A percentile compares a stretch with the other conserved stretches of the same genome.
phyloP scores from a whole-genome alignment of 2,329 filamentous ascomycete genomes.

The Diaporthe humulicola region DNA sequence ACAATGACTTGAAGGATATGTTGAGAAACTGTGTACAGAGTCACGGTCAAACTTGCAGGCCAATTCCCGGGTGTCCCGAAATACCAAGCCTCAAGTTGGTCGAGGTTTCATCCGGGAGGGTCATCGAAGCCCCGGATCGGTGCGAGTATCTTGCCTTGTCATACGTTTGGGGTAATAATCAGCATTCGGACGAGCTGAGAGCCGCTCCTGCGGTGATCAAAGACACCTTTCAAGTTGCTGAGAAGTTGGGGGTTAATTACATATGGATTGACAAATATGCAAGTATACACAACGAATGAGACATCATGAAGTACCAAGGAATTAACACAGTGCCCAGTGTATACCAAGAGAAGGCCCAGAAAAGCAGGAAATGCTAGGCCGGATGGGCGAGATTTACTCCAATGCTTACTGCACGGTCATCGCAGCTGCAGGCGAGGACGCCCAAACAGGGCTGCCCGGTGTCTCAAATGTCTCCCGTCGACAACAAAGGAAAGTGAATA shows the following conservation, averaged over 20 bases:
- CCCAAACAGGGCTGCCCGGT: not conserved
- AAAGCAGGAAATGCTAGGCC: not conserved
- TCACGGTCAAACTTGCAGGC: not conserved
- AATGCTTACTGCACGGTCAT: constrained; percentile 6
- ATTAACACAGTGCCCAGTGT: not conserved
- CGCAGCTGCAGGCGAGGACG: constrained; percentile 18
- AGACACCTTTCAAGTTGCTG: not conserved
- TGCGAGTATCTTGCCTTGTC: not conserved
- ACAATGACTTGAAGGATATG: not conserved
- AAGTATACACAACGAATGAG: not conserved
- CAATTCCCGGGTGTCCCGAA: not conserved
- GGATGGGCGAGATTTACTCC: not conserved
- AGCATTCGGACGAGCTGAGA: not conserved
- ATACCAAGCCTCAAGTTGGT: not conserved
- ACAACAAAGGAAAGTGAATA: not conserved
- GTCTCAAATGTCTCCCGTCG: not conserved
- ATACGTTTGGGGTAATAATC: not conserved
- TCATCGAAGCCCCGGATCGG: not conserved
- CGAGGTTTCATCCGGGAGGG: not conserved
- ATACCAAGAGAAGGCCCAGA: not conserved
- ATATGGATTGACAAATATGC: not conserved
- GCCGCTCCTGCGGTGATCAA: not conserved
- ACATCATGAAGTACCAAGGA: too few species aligned
- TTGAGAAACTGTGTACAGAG: not conserved
- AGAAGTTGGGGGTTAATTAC: not conserved